These are phyloP conservation scores for Hymenoscyphus infarciens DNA, from an alignment of 2,329 filamentous ascomycete species.

Conservation along the genomic window DNA sequence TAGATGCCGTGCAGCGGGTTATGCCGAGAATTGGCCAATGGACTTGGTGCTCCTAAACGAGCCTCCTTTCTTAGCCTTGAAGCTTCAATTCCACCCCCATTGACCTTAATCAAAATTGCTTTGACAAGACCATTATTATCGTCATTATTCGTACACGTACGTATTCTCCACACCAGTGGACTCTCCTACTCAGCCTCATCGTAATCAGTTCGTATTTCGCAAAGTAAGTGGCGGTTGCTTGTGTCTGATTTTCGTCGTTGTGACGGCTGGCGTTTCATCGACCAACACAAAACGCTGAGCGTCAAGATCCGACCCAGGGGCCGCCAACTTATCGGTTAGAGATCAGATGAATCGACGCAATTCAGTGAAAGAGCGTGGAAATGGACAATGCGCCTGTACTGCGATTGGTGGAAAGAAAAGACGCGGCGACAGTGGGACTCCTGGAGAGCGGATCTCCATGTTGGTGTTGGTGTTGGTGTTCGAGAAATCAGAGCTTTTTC, in stretches of 20 bases:
- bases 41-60: not conserved
- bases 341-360: not conserved
- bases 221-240: not conserved
- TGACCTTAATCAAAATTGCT: no score
- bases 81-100: no score
- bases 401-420: slow-evolving; percentile 1
- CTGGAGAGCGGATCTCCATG: not conserved
- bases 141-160: no score
- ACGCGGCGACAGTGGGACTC: not conserved
- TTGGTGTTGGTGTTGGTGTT: slow-evolving; percentile 1
- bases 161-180: no score
- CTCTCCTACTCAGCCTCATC: no score
- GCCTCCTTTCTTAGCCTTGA: not conserved
- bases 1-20: slow-evolving; percentile 1
- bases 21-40: not conserved
- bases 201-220: not conserved
- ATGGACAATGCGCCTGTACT: not conserved
- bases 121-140: no score
- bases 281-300: slow-evolving; percentile 7
- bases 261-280: slow-evolving; percentile 7
- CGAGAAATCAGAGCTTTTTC: not conserved
- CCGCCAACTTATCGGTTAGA: not conserved
- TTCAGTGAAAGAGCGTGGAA: not conserved
- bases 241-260: slow-evolving; percentile 4
- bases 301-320: slow-evolving; percentile 2